Percentiles rank a stretch among this genome's conserved stretches.
phyloP scores from a whole-genome alignment of 140 eudicot genomes.

The Bidens hawaiensis region DNA sequence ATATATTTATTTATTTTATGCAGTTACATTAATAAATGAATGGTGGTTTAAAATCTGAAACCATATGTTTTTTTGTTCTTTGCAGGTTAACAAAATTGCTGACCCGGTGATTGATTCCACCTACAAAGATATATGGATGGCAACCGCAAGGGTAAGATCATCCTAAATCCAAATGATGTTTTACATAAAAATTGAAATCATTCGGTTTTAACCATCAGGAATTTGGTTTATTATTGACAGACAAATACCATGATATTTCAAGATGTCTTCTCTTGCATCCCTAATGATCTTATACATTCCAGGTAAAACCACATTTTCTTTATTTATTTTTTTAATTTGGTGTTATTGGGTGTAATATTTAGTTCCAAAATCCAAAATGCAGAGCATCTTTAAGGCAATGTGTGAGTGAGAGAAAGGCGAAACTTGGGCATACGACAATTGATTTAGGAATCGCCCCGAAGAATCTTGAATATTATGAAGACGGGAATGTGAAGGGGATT shows the following conservation, averaged over 20 bases:
- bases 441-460: slow-evolving; percentile 91
- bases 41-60: slow-evolving; percentile 5
- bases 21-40: background rate
- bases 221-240: slow-evolving; percentile 39
- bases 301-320: slow-evolving; percentile 37
- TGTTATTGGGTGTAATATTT: background rate
- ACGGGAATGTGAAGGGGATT: slow-evolving; percentile 55
- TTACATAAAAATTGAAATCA: background rate
- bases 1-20: background rate
- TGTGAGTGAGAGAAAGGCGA: slow-evolving; percentile 71
- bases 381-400: slow-evolving; percentile 83
- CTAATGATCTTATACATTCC: slow-evolving; percentile 91
- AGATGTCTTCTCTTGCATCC: slow-evolving; percentile 91
- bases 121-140: slow-evolving; percentile 99
- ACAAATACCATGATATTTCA: slow-evolving; percentile 93
- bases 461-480: slow-evolving; percentile 67
- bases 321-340: background rate
- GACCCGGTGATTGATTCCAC: slow-evolving; percentile 94
- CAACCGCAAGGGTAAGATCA: slow-evolving; percentile 76
- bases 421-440: slow-evolving; percentile 75
- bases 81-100: slow-evolving; percentile 58
- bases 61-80: slow-evolving; percentile 10
- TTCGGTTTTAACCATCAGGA: background rate
- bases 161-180: background rate
- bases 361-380: slow-evolving; percentile 14